These are phyloP conservation scores for Leersia perrieri DNA, from an alignment of 176 grass and related monocot species.

Conservation along the genomic window DNA sequence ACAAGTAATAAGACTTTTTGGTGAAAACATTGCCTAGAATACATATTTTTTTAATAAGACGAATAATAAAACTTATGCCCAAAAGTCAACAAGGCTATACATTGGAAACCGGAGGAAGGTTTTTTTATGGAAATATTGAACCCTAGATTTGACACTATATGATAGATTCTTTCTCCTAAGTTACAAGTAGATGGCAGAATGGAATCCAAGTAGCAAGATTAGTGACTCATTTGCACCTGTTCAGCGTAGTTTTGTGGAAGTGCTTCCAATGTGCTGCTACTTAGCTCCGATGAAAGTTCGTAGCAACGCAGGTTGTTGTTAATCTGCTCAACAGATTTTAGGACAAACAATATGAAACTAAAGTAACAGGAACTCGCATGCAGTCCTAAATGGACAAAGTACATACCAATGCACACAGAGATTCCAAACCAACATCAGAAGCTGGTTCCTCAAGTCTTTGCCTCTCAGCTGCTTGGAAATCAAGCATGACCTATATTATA, in stretches of 20 bases:
- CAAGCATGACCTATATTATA: slow-evolving; percentile 93
- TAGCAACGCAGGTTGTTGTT: slow-evolving; percentile 94
- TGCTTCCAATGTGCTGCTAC: slow-evolving; percentile 85
- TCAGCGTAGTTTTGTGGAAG: slow-evolving; percentile 94
- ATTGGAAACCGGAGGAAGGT: no score
- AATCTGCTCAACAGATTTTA: slow-evolving; percentile 61
- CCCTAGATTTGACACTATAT: background rate
- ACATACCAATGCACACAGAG: slow-evolving; percentile 87
- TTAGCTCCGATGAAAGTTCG: slow-evolving; percentile 84
- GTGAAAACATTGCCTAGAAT: background rate
- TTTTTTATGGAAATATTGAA: slow-evolving; percentile 8
- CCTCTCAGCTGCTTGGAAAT: slow-evolving; percentile 99
- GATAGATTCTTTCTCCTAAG: background rate
- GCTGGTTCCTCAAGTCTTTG: slow-evolving; percentile 85
- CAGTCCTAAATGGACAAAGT: slow-evolving; percentile 13
- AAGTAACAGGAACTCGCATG: slow-evolving; percentile 7
- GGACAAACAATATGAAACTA: slow-evolving; percentile 29
- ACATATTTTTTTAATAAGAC: no score
- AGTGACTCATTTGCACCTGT: slow-evolving; percentile 56
- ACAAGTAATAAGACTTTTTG: background rate
- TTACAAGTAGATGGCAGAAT: slow-evolving; percentile 23
- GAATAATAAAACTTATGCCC: no score
- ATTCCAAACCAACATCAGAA: slow-evolving; percentile 86
- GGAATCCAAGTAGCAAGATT: background rate
- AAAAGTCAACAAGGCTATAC: no score